Conservation (phyloP, 2,329 filamentous ascomycete genomes). For the Sporothrix mexicana region DNA sequence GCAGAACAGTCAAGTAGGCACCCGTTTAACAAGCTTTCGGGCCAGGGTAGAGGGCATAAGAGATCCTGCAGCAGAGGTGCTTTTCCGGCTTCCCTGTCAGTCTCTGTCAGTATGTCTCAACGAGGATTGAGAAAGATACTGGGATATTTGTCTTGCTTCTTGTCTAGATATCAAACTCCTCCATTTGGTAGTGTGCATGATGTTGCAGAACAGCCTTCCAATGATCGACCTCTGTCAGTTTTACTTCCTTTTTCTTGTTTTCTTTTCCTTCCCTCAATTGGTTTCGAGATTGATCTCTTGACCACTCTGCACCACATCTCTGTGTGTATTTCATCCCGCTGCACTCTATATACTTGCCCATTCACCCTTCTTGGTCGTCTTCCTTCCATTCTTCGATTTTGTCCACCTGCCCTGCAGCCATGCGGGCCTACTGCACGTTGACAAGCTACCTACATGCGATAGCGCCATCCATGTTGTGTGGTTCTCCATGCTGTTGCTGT, state of each 20-base stretch:
- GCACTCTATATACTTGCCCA: neutral
- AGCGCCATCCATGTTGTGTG: constrained; percentile 10
- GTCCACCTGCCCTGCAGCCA: constrained; percentile 28
- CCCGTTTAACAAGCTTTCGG: constrained; percentile 7
- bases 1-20: constrained; percentile 10
- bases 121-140: no score
- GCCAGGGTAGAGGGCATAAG: neutral
- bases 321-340: neutral
- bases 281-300: neutral
- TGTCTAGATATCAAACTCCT: constrained; percentile 6
- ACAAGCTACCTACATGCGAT: constrained; percentile 24
- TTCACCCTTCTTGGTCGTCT: neutral
- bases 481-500: neutral
- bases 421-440: constrained; percentile 33
- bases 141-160: neutral
- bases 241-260: neutral
- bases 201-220: constrained; percentile 3
- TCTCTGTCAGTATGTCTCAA: neutral
- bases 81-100: neutral
- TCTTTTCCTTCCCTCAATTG: neutral
- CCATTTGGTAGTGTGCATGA: neutral
- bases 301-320: neutral
- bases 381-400: constrained; percentile 9
- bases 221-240: neutral
- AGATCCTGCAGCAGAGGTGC: constrained; percentile 9